Base-by-base conservation (phyloP, 2,329 filamentous ascomycete species). In the Penicillium sp. region DNA sequence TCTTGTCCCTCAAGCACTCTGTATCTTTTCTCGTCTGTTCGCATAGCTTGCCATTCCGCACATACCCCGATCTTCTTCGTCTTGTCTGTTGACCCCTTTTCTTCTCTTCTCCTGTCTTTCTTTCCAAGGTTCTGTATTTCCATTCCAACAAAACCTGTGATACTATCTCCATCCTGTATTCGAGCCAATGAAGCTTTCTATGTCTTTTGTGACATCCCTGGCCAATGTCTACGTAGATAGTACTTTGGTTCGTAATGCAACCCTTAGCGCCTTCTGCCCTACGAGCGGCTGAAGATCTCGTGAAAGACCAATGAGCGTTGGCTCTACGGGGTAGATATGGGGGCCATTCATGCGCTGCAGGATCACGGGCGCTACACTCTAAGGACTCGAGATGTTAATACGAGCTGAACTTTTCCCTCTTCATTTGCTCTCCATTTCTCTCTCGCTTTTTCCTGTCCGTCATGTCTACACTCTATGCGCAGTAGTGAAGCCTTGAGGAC, bases 21-120 rank as follows among this genome's bases (percentile, higher is more conserved):
- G 31, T 28, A 26, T 24, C 36, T 51, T 44, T 34, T 42, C 27
- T 23, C 23, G 35, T 49, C 48, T 58, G 55, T 57, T 51, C 54
- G 54, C 53, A 55, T 56, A 55, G 54, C 49, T 57, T 58, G 53
- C 53, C 52, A 31, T 58, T 57, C 41, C 51, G 57, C 55, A 51
- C 57, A 59, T 59, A 59, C 57, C 57, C 54, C 46, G 34, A 49
- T 47, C 44, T 52, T 51, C 42, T 50, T 50, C 40, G 46, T 52
- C 46, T 42, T n/a, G 43, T 42, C 42, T 16, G 28, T 32, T 51
- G 52, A 50, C 46, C 50, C 40, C 40, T 40, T 34, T 42, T 49
- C 34, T 29, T 39, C 49, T 48, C 24, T 26, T 23, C 37, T 44
- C 40, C 14, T 40, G 44, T 38, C 18, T 38, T 23, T n/a, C 16